These are phyloP conservation scores for Phytophthora pini DNA, from an alignment of 352 stramenopile species.

Conservation along the genomic window DNA sequence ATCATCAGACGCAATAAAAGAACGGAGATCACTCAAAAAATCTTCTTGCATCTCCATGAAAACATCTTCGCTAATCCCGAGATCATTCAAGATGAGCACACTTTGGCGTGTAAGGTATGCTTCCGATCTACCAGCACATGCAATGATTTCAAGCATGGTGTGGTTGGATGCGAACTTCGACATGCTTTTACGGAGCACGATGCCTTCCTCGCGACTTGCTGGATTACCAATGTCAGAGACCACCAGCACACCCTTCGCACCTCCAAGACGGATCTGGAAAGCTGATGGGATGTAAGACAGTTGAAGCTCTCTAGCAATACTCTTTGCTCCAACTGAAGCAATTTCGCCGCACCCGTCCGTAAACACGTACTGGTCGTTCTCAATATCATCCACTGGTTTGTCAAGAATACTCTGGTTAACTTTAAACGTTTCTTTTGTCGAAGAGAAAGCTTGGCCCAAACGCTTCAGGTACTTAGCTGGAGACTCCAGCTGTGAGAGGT, in stretches of 20 bases:
- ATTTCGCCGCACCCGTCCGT: conserved; percentile 84
- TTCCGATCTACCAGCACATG: conserved; percentile 54
- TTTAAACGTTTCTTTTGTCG: conserved; percentile 58
- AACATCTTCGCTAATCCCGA: conserved; percentile 63
- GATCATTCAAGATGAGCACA: conserved; percentile 70
- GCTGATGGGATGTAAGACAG: conserved; percentile 55
- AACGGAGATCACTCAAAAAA: conserved; percentile 60
- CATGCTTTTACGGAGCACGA: conserved; percentile 73
- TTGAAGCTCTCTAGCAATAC: conserved; percentile 46
- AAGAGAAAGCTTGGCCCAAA: conserved; percentile 77
- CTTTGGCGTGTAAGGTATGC: conserved; percentile 82
- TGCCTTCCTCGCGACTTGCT: conserved; percentile 23
- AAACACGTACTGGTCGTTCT: conserved; percentile 55
- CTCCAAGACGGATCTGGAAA: conserved; percentile 79
- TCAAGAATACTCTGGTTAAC: conserved; percentile 54
- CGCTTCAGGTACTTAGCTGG: conserved; percentile 82
- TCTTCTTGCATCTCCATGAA: conserved; percentile 80
- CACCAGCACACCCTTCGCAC: conserved; percentile 80
- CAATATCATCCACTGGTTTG: conserved; percentile 55
- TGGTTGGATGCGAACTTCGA: conserved; percentile 71
- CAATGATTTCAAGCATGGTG: conserved; percentile 75
- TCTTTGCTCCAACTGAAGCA: conserved; percentile 34
- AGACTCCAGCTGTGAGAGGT: conserved; percentile 57
- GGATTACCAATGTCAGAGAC: conserved; percentile 49
- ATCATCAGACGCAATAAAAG: conserved; percentile 58